Evolutionary conservation across 106 monocot genomes (phyloP).

Genomic region (Apostasia ramifera): DNA sequence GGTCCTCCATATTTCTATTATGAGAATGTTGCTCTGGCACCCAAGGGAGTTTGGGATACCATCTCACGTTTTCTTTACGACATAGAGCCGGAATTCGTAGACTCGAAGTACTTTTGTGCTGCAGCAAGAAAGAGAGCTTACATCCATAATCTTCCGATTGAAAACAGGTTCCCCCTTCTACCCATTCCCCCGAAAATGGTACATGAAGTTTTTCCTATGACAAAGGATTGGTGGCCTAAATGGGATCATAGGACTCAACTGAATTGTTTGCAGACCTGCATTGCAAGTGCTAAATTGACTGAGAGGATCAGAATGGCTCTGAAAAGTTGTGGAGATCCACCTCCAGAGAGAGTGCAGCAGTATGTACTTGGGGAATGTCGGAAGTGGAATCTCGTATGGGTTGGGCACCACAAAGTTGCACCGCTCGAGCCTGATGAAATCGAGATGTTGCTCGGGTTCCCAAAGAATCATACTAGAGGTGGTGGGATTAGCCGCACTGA

Average conservation of each 20-base stretch:
- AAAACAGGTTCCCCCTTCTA: conserved; percentile 34
- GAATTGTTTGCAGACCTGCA: conserved; percentile 48
- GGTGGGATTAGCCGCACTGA: conserved; percentile 46
- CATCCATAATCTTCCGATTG: conserved; percentile 61
- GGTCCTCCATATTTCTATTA: conserved; percentile 91
- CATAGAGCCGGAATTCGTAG: conserved; percentile 61
- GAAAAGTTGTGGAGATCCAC: conserved; percentile 13
- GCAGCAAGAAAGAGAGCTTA: conserved; percentile 62
- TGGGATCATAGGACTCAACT: conserved; percentile 56
- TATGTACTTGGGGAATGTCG: conserved; percentile 28
- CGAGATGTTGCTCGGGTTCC: conserved; percentile 51
- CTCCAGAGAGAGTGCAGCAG: conserved; percentile 23
- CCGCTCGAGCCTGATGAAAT: conserved; percentile 53
- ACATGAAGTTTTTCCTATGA: conserved; percentile 39
- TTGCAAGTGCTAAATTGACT: conserved; percentile 28
- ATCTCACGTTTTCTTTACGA: conserved; percentile 49
- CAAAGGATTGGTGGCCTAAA: conserved; percentile 55
- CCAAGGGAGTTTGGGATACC: conserved; percentile 72
- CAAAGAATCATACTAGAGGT: conserved; percentile 53
- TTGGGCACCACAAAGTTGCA: conserved; percentile 53
- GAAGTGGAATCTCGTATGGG: conserved; percentile 66
- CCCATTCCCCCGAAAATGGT: conserved; percentile 44
- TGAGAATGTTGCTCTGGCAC: conserved; percentile 83
- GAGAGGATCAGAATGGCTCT: conserved; percentile 36
- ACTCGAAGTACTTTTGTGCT: conserved; percentile 60